These are phyloP conservation scores for Panicum miliaceum DNA, from an alignment of 176 grass and related monocot species.

Conservation along the genomic window DNA sequence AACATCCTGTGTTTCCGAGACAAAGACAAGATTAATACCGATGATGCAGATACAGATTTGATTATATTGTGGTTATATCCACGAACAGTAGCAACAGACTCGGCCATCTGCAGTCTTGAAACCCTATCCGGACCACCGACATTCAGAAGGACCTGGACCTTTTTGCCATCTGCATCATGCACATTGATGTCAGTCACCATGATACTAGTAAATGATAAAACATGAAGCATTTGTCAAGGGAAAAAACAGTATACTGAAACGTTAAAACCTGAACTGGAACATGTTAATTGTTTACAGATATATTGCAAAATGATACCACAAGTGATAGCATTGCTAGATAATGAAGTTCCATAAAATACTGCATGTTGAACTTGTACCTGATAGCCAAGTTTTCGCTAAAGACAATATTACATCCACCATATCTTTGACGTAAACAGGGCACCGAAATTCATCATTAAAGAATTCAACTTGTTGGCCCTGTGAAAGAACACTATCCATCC, in stretches of 20 bases:
- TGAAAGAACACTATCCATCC: constrained; percentile 89
- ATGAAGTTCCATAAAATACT: background rate
- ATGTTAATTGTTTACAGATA: background rate
- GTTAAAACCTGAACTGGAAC: background rate
- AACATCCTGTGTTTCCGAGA: background rate
- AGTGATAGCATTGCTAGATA: background rate
- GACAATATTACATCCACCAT: constrained; percentile 72
- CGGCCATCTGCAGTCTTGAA: constrained; percentile 94
- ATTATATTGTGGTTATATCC: constrained; percentile 68
- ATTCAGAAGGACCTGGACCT: constrained; percentile 71
- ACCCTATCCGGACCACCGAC: constrained; percentile 80
- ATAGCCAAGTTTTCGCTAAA: constrained; percentile 67
- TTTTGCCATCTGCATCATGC: constrained; percentile 60
- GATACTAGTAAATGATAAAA: constrained; percentile 17
- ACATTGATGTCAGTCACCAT: constrained; percentile 18
- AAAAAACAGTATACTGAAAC: background rate
- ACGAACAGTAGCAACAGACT: constrained; percentile 73
- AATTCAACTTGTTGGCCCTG: constrained; percentile 82
- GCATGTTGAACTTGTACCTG: constrained; percentile 53
- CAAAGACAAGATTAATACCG: constrained; percentile 45
- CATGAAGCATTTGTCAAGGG: background rate
- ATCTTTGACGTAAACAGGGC: constrained; percentile 91
- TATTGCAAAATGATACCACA: background rate
- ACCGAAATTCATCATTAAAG: constrained; percentile 80
- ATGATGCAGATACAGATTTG: constrained; percentile 84